Percentiles rank a stretch among this genome's conserved stretches.
These are phyloP conservation scores for Aurifilum marmelostoma DNA, from an alignment of 2,329 filamentous ascomycete genomes.

Conservation along the genomic window DNA sequence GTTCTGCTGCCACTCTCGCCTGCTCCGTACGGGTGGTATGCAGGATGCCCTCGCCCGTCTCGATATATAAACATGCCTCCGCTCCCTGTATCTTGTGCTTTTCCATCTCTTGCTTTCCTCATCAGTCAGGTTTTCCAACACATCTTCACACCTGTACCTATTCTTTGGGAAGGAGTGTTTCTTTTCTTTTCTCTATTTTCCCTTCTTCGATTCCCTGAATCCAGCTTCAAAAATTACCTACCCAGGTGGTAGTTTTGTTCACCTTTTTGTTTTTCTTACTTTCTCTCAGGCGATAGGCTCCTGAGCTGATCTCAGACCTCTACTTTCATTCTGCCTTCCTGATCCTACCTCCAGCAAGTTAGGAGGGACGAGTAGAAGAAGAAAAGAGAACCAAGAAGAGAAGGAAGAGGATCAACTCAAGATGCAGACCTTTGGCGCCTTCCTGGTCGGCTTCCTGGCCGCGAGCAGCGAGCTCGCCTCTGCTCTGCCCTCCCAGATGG, in stretches of 20 bases:
- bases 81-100: not conserved
- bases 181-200: not conserved
- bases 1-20: not conserved
- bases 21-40: not conserved
- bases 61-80: slow-evolving; percentile 1
- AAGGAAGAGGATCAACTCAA: slow-evolving; percentile 23
- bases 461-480: slow-evolving; percentile 29
- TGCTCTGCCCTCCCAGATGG: slow-evolving; percentile 27
- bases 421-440: slow-evolving; percentile 30
- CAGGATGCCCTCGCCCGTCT: not conserved
- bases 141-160: not conserved
- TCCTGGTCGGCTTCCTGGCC: slow-evolving; percentile 27
- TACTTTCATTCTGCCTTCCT: not conserved
- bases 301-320: not conserved
- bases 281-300: not conserved
- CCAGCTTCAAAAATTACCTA: slow-evolving; percentile 10
- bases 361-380: not conserved
- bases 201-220: slow-evolving; percentile 4
- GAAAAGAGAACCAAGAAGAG: slow-evolving; percentile 5
- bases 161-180: slow-evolving; percentile 1
- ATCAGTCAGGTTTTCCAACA: slow-evolving; percentile 1
- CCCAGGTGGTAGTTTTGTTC: slow-evolving; percentile 26
- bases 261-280: not conserved
- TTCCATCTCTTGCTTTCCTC: slow-evolving; percentile 10
- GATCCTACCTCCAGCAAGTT: not conserved